Evolutionary conservation across 1,284 basidiomycete genomes (phyloP).

Genomic region (Waitea zeae): DNA sequence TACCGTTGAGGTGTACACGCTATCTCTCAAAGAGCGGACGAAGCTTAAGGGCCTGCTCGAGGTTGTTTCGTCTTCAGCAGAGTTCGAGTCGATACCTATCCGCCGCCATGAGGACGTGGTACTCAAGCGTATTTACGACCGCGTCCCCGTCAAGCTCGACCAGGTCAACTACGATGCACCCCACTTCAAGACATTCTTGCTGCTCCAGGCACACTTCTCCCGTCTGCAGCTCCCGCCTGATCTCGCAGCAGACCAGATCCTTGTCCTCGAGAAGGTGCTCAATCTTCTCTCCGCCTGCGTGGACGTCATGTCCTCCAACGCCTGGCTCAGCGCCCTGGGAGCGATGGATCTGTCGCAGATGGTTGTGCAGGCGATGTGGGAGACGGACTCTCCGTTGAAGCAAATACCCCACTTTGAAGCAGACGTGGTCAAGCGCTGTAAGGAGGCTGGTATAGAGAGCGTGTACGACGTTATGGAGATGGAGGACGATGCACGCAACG

Average conservation of each 20-base stretch:
- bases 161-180: slow-evolving; percentile 79
- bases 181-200: slow-evolving; percentile 95
- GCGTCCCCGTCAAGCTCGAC: slow-evolving; percentile 92
- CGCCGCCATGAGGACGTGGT: slow-evolving; percentile 79
- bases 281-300: slow-evolving; percentile 88
- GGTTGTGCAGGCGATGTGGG: slow-evolving; percentile 98
- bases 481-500: slow-evolving; percentile 78
- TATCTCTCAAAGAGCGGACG: slow-evolving; percentile 92
- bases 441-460: slow-evolving; percentile 61
- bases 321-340: slow-evolving; percentile 84
- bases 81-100: slow-evolving; percentile 92
- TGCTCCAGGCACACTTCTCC: slow-evolving; percentile 94
- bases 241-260: slow-evolving; percentile 77
- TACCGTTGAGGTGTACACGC: slow-evolving; percentile 91
- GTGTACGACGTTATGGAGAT: slow-evolving; percentile 97
- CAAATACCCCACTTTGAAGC: slow-evolving; percentile 93
- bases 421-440: slow-evolving; percentile 78
- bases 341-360: slow-evolving; percentile 99
- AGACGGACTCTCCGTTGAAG: slow-evolving; percentile 84
- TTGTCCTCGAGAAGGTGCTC: slow-evolving; percentile 81
- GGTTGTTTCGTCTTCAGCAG: slow-evolving; percentile 90
- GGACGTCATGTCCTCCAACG: slow-evolving; percentile 96
- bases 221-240: slow-evolving; percentile 85
- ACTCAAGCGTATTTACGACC: slow-evolving; percentile 82
- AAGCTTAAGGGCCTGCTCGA: slow-evolving; percentile 95